Conservation (phyloP, 768 basidiomycete genomes). For the Mycena rebaudengoi region DNA sequence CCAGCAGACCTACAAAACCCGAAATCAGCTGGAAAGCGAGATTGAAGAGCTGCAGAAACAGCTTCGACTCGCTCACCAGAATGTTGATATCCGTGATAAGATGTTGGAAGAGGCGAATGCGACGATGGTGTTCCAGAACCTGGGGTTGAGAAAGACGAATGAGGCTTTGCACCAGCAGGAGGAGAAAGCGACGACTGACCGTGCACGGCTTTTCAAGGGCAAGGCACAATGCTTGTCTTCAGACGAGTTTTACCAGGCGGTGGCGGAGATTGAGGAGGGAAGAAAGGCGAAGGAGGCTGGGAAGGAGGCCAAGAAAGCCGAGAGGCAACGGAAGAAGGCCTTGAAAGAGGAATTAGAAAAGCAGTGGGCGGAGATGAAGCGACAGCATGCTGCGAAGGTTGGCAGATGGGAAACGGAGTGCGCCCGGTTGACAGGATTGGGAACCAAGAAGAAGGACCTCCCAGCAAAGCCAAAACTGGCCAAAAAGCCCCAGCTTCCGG, state of each 20-base stretch:
- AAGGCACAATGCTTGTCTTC: constrained; percentile 1
- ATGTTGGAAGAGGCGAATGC: constrained; percentile 24
- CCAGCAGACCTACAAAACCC: background rate
- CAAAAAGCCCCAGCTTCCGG: constrained; percentile 26
- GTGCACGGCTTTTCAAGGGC: background rate
- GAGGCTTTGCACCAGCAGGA: constrained; percentile 20
- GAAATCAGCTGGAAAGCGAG: background rate
- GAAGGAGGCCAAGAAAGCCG: background rate
- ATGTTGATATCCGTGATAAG: background rate
- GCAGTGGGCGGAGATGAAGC: background rate
- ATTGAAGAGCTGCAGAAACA: background rate
- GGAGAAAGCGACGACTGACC: constrained; percentile 7
- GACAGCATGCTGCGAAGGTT: background rate
- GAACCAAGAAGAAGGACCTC: constrained; percentile 21
- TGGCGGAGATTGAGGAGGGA: too few relatives aligned
- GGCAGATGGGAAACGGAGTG: background rate
- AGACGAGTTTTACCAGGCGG: too few relatives aligned
- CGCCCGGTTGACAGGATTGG: background rate
- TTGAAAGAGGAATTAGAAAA: background rate
- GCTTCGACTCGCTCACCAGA: background rate
- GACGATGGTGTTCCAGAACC: constrained; percentile 22
- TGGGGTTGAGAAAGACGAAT: constrained; percentile 14
- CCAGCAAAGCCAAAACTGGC: constrained; percentile 26
- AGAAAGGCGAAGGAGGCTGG: too few relatives aligned
- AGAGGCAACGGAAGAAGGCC: background rate